Evolutionary conservation across 1,284 basidiomycete genomes (phyloP).

Genomic region (Marasmius sp.): DNA sequence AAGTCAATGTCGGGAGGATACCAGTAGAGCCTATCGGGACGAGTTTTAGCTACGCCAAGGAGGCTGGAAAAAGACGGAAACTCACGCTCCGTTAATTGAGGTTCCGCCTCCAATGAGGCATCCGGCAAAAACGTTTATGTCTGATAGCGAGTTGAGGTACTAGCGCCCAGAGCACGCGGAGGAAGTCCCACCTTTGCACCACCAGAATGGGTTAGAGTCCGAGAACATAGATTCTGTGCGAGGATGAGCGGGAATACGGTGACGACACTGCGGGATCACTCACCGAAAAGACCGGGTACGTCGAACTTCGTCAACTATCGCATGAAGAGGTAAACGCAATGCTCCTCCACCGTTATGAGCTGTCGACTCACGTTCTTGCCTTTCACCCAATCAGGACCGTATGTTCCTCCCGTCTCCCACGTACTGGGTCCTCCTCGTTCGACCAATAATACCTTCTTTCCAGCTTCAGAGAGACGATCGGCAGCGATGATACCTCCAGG

Average conservation of each 20-base stretch:
- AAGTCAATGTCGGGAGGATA: slow-evolving; percentile 54
- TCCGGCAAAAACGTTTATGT: slow-evolving; percentile 61
- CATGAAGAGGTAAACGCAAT: not conserved
- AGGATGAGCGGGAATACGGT: not conserved
- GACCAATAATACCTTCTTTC: slow-evolving; percentile 60
- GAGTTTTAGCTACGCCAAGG: slow-evolving; percentile 3
- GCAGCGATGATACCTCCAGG: slow-evolving; percentile 41
- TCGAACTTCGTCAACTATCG: slow-evolving; percentile 62
- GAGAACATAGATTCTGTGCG: slow-evolving; percentile 56
- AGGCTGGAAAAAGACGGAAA: slow-evolving; percentile 13
- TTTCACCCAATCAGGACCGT: slow-evolving; percentile 51
- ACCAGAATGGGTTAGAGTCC: slow-evolving; percentile 56
- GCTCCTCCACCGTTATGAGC: not conserved
- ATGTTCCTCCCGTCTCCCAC: slow-evolving; percentile 59
- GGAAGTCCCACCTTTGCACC: slow-evolving; percentile 49
- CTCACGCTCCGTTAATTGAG: slow-evolving; percentile 63
- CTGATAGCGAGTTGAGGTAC: slow-evolving; percentile 22
- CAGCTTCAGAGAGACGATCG: slow-evolving; percentile 58
- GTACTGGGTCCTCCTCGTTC: slow-evolving; percentile 65
- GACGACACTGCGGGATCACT: slow-evolving; percentile 3
- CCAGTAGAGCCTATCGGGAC: slow-evolving; percentile 55
- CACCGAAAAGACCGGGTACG: slow-evolving; percentile 57
- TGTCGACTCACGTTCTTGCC: slow-evolving; percentile 42
- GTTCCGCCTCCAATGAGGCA: slow-evolving; percentile 65
- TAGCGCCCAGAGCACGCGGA: not conserved